Evolutionary conservation across 129 eudicot genomes (phyloP), one percentile per base, ranked within the genome.

Genomic region (Flaveria brownii): DNA sequence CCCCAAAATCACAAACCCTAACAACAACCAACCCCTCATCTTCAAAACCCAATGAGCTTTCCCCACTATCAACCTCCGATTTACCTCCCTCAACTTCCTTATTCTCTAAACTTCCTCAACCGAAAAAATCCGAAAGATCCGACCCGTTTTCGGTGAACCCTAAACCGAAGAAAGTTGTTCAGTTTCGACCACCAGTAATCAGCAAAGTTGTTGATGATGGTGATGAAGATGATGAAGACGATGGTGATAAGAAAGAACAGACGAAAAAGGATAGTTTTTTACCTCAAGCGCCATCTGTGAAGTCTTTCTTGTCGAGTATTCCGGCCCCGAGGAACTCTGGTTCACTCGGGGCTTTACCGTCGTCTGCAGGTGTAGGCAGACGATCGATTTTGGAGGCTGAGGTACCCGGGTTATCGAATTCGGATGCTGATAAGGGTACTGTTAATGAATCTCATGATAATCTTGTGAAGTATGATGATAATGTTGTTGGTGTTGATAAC

Each of bases 281-380:
- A 43, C 71, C 73, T 66, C 77, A 86, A 16, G 80, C 86, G 0
- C 72, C 87, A 0, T 78, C 92, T 43, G 87, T 86, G 10, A 83
- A 80, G 77, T 90, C 98, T 2, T 86, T 90, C 64, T 69, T 87
- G 23, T 93, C 91, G 1, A 84, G 89, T 78, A 80, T 94, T 15
- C 97, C 98, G 2, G 89, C 96, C 0, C 97, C 98, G 2, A 83
- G 74, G 74, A 84, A 88, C 63, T 90, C 98, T 0, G 79, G 83
- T 9, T 63, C 93, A 0, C 84, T 92, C 28, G 96, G 98, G 4
- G 77, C 84, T 2, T 72, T 81, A n/a, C 77, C 87, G n/a, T 85
- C 89, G 0, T 72, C 86, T 42, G 67, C 86, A 0, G 93, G 93
- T 2, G 41, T 70, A 0, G 90, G 93, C 14, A 77, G 94, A 47